Evolutionary conservation across 345 rosid species (phyloP).

Genomic region (Boechera stricta): DNA sequence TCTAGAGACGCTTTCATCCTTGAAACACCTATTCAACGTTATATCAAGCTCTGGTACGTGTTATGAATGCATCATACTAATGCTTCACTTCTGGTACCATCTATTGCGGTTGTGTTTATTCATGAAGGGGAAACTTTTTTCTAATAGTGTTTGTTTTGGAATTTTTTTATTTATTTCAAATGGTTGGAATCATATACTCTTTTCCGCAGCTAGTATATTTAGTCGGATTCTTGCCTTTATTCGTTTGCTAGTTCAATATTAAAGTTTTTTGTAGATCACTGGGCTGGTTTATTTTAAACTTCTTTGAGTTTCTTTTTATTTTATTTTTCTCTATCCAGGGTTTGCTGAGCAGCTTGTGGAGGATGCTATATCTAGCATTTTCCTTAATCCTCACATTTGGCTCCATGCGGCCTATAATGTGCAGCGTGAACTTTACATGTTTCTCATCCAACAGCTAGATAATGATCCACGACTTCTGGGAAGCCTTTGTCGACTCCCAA

Average conservation of each 20-base stretch:
- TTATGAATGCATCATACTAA: constrained; percentile 30
- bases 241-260: constrained; percentile 27
- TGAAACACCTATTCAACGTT: constrained; percentile 83
- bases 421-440: constrained; percentile 95
- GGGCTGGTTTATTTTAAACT: constrained; percentile 3
- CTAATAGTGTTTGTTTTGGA: background rate
- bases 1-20: constrained; percentile 85
- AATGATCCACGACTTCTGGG: constrained; percentile 78
- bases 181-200: constrained; percentile 1
- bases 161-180: background rate
- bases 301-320: background rate
- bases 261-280: background rate
- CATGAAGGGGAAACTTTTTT: background rate
- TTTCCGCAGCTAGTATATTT: constrained; percentile 5
- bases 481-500: constrained; percentile 81
- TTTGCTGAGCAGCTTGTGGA: constrained; percentile 76
- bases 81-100: constrained; percentile 29
- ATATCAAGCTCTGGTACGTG: constrained; percentile 75
- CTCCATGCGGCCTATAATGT: constrained; percentile 77
- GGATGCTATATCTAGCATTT: constrained; percentile 85
- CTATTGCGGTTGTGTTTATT: background rate
- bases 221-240: constrained; percentile 17
- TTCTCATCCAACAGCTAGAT: constrained; percentile 85
- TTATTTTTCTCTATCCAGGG: constrained; percentile 49
- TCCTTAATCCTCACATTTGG: constrained; percentile 93